Evolutionary conservation across 306 rosid species (phyloP).

Genomic region (Spatholobus suberectus): DNA sequence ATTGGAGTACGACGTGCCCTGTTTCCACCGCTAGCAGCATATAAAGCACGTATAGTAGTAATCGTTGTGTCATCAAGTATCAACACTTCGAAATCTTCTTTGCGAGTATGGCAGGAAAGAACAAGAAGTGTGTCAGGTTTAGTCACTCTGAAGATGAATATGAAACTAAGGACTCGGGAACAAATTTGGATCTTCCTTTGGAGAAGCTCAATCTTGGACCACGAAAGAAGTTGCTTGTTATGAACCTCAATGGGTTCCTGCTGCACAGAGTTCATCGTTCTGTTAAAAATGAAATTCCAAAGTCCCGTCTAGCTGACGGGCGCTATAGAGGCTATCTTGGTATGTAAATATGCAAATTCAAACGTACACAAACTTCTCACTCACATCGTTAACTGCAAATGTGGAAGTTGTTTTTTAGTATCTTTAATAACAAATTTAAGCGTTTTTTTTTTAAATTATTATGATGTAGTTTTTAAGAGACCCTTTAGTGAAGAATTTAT

Average conservation of each 20-base stretch:
- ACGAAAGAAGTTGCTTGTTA: conserved; percentile 36
- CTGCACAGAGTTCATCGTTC: not conserved
- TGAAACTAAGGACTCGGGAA: not conserved
- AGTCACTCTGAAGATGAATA: not conserved
- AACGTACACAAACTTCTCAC: not conserved
- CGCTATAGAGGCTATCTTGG: not conserved
- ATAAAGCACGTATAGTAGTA: not conserved
- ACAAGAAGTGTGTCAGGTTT: not conserved
- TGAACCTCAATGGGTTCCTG: conserved; percentile 34
- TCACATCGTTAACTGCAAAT: not conserved
- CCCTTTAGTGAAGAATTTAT: conserved; percentile 42
- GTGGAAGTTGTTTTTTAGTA: not conserved
- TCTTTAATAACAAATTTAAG: not conserved
- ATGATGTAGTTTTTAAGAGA: conserved; percentile 35
- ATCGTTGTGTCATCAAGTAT: not conserved
- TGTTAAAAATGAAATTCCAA: not conserved
- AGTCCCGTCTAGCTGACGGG: not conserved
- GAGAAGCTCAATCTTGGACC: conserved; percentile 20
- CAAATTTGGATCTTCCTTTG: not conserved
- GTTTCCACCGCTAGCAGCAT: not conserved
- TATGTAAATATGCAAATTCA: not conserved
- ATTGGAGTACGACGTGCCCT: not conserved
- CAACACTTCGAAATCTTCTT: not conserved
- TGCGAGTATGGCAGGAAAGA: not conserved
- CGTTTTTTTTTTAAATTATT: not conserved